A percentile compares a stretch with the other conserved stretches of the same genome.
phyloP scores from a whole-genome alignment of 2,329 filamentous ascomycete genomes.

The Colletotrichum phormii region DNA sequence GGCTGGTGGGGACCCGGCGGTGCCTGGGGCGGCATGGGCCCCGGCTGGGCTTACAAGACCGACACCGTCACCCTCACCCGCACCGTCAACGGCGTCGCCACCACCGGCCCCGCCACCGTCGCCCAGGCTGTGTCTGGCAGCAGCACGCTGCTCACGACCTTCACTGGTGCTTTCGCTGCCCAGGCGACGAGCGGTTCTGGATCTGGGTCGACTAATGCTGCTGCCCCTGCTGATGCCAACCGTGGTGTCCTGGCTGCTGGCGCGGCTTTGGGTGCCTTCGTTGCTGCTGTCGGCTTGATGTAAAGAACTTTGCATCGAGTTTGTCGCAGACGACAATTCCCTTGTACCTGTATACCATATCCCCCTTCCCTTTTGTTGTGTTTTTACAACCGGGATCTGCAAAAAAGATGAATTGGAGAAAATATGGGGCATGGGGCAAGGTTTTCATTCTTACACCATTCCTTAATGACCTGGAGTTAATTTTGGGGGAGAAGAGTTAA shows the following conservation, averaged over 20 bases:
- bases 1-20: slow-evolving; percentile 41
- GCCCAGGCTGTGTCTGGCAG: slow-evolving; percentile 39
- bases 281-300: slow-evolving; percentile 39
- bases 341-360: slow-evolving; percentile 21
- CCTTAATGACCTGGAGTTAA: slow-evolving; percentile 4
- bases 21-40: slow-evolving; percentile 35
- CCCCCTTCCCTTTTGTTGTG: slow-evolving; percentile 9
- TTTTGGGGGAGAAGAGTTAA: background rate
- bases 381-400: slow-evolving; percentile 2
- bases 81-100: slow-evolving; percentile 12
- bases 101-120: slow-evolving; percentile 23
- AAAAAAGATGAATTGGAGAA: slow-evolving; percentile 18
- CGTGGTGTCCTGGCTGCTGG: slow-evolving; percentile 36
- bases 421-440: slow-evolving; percentile 4
- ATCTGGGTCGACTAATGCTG: slow-evolving; percentile 19
- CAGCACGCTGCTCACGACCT: slow-evolving; percentile 38
- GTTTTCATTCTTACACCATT: slow-evolving; percentile 11
- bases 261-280: slow-evolving; percentile 36
- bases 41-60: slow-evolving; percentile 41
- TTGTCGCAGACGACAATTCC: background rate
- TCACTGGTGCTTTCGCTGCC: slow-evolving; percentile 30
- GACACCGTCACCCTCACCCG: slow-evolving; percentile 39
- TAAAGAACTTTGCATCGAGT: slow-evolving; percentile 6
- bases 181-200: slow-evolving; percentile 29
- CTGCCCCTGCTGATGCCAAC: slow-evolving; percentile 19